Evolutionary conservation across 805 yeast species (phyloP), one percentile per base, ranked within the genome.

Genomic region (Clavispora santaluciae): DNA sequence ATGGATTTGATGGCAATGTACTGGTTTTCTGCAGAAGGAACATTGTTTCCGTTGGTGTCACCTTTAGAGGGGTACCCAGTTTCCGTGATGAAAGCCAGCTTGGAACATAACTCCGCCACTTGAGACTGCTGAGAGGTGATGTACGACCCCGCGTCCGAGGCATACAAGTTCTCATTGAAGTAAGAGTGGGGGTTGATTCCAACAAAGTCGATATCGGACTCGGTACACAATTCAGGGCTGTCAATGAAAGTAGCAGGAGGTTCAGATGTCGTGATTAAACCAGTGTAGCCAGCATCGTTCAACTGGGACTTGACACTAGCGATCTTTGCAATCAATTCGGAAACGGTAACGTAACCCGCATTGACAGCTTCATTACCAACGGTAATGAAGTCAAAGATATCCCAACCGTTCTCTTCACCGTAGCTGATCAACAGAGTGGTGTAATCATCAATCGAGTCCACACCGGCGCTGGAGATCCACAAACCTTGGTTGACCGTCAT

Each of bases 61-160:
- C 96, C 96, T 30, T 70, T 66, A 51, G 82, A 78, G 53, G 96
- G 96, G 60, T 86, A 89, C 33, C 96, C 96, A 5, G 96, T 88
- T 64, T 89, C 96, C 16, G 95, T 81, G 41, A 89, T 79, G 16
- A 69, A 50, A 26, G 86, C 80, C 6, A 66, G 61, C 60, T 73
- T 68, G 43, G 68, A 64, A 68, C 96, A 89, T 35, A 71, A 64
- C 12, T 61, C 63, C 50, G 73, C 63, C 20, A 81, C 81, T 42
- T 81, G 57, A 17, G 54, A 60, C 46, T 78, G 68, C 66, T 90
- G 95, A 23, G 78, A 78, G 37, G 68, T 61, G 33, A 86, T 78
- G 53, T 85, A 90, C 7, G 68, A 35, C 35, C 96, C 96, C 3
- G 96, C 79, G 30, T 76, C 68, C 21, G 63, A 65, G 23, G 97